These are phyloP conservation scores for Phylloporus arenicola DNA, from an alignment of 768 basidiomycete genomes.

Conservation along the genomic window DNA sequence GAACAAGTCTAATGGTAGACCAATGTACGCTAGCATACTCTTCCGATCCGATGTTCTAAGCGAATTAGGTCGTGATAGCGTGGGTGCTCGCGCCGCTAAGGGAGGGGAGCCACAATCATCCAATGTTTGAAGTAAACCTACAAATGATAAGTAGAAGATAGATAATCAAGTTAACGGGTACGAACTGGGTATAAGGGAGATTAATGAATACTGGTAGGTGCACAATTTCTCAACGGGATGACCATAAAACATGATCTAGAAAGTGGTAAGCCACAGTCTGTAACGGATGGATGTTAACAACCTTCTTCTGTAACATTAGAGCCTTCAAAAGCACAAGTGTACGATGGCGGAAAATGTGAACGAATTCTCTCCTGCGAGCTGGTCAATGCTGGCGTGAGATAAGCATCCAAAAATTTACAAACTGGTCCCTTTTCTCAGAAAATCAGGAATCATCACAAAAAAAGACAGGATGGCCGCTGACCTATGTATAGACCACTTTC, in stretches of 20 bases:
- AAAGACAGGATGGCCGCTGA: constrained; percentile 30
- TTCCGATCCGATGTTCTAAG: constrained; percentile 84
- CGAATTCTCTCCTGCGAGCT: constrained; percentile 69
- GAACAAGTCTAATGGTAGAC: constrained; percentile 91
- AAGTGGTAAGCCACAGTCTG: constrained; percentile 7
- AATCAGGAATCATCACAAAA: constrained; percentile 6
- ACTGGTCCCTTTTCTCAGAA: constrained; percentile 52
- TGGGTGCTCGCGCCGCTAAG: constrained; percentile 55
- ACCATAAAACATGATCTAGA: constrained; percentile 91
- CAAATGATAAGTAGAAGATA: constrained; percentile 1
- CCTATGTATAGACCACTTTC: constrained; percentile 96
- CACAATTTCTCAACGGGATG: constrained; percentile 95
- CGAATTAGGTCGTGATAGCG: constrained; percentile 68
- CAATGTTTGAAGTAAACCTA: constrained; percentile 81
- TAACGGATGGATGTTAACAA: constrained; percentile 29
- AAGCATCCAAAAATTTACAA: constrained; percentile 40
- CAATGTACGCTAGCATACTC: constrained; percentile 88
- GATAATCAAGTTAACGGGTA: neutral
- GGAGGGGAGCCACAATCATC: constrained; percentile 90
- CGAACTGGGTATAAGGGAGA: constrained; percentile 84
- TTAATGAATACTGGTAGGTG: constrained; percentile 96
- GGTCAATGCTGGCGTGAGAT: neutral
- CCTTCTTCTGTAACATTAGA: constrained; percentile 88
- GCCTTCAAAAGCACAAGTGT: constrained; percentile 93
- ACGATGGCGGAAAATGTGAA: constrained; percentile 89